Base-by-base conservation (phyloP, 2,329 filamentous ascomycete genomes). In the Fusarium coicis region DNA sequence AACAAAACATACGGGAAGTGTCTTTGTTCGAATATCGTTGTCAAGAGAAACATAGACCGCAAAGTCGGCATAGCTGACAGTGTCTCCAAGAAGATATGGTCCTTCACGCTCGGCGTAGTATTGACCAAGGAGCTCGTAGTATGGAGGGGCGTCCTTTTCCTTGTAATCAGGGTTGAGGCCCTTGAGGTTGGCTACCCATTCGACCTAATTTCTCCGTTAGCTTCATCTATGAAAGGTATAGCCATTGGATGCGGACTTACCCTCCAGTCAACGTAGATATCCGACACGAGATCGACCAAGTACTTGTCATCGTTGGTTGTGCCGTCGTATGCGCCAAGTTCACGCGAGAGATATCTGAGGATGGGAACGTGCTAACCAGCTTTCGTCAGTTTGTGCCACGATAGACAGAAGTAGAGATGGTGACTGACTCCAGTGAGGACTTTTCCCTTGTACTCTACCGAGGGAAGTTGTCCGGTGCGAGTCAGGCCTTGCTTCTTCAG, bases 261-360 rank as follows among this genome's bases (percentile, higher is more conserved):
- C 47, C 82, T 77, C 82, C 82, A 83, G 44, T 84, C 82, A 12
- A 81, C 77, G 36, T 84, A 84, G 16, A 83, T 66, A 37, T 84
- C 82, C 3, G 81, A 64, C 2, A 83, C 80, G 4, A 78, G 74
- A 63, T 84, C 82, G 1, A 83, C 77, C 5, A 80, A 23, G 43
- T 80, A 83, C 61, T 83, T 83, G 28, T 84, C 82, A 6, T 74
- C 67, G 44, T 72, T 82, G 5, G 81, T 80, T 5, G 78, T 75
- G 14, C 82, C 82, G 23, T 84, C 82, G 28, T 84, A 84, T 7
- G 52, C 56, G 15, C 78, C 80, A 2, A 82, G 75, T 2, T 83
- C 79, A 5, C 81, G 77, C 3, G 82, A 63, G 1, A 84, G 71
- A 55, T 80, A 83, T n/a, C 82, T 78, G 10, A 84, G 66, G 18